Base-by-base conservation (phyloP, 2,329 filamentous ascomycete genomes). In the Penicillium sp. region DNA sequence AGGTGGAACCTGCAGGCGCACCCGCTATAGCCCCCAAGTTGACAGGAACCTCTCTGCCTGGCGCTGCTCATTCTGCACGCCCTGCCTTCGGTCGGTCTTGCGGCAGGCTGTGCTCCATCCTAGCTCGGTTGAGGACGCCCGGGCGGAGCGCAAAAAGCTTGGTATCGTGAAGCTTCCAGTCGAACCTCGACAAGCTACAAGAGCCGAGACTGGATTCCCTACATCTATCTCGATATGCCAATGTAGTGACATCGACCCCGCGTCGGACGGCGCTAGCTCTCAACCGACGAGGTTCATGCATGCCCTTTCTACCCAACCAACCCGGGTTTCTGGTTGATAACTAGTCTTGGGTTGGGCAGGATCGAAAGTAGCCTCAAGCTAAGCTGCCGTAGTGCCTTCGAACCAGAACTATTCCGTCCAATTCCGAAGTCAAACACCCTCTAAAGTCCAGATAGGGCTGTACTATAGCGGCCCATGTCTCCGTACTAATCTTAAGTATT, bases 61-160 rank as follows among this genome's bases (percentile, higher is more conserved):
- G n/a, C 6, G 46, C 46, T 10, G 5, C n/a, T 16, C n/a, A 13
- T 35, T 49, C 31, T 35, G 11, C 46, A 49, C 3, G 27, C 6
- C 19, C 2, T 35, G 27, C 27, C 9, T n/a, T 14, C 11, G 18
- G 13, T 35, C 14, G 11, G 24, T 31, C 31, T 31, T 19, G 35
- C 18, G 24, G 24, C 19, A 33, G 36, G 18, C 24, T 36, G 22
- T 27, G 33, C 35, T 40, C 6, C 5, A 39, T 33, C 35, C 6
- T 40, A 6, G 37, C n/a, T 46, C 35, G 6, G 18, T 35, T 43
- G 49, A 53, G 18, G 57, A 56, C 57, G 35, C 52, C 52, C 40
- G 16, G 49, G 52, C 49, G 40, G 53, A 55, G 40, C 41, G 49
- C n/a, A 27, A 56, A 54, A 59, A 59, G 57, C 57, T 55, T 59